phyloP scores from a whole-genome alignment of 495 filamentous ascomycete species.

The Trichoderma erinaceum region DNA sequence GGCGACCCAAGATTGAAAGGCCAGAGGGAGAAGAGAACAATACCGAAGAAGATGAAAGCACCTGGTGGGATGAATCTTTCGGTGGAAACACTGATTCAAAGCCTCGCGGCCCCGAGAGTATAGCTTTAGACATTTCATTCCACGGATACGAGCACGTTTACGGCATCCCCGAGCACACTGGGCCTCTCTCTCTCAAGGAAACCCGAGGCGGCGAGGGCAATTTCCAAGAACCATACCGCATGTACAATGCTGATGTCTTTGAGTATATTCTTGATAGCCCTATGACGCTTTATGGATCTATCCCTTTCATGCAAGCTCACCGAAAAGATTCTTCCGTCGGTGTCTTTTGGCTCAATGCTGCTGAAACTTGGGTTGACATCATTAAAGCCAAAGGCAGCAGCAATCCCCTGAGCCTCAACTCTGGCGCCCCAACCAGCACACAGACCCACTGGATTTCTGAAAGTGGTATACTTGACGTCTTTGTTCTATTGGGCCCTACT shows the following conservation, averaged over 20 bases:
- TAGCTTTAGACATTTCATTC: slow-evolving; percentile 87
- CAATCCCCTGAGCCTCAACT: slow-evolving; percentile 73
- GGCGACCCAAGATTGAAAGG: slow-evolving; percentile 80
- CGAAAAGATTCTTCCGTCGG: slow-evolving; percentile 88
- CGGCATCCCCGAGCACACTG: slow-evolving; percentile 91
- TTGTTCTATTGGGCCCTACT: slow-evolving; percentile 86
- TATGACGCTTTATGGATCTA: slow-evolving; percentile 96
- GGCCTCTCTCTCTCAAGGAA: slow-evolving; percentile 77
- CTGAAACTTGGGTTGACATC: slow-evolving; percentile 96
- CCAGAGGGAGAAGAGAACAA: slow-evolving; percentile 28
- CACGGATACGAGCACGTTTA: slow-evolving; percentile 87
- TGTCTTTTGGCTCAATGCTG: slow-evolving; percentile 97
- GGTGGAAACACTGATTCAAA: slow-evolving; percentile 92
- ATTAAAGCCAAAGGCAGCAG: slow-evolving; percentile 67
- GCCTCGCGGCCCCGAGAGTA: slow-evolving; percentile 79
- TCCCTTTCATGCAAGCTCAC: slow-evolving; percentile 96
- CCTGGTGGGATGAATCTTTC: slow-evolving; percentile 96
- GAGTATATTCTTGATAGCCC: slow-evolving; percentile 95
- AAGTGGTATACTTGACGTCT: slow-evolving; percentile 79
- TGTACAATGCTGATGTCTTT: slow-evolving; percentile 96
- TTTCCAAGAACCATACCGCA: slow-evolving; percentile 84
- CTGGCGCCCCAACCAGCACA: slow-evolving; percentile 61
- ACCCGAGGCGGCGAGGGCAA: slow-evolving; percentile 82
- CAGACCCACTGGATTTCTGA: slow-evolving; percentile 98
- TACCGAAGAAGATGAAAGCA: slow-evolving; percentile 59